A percentile compares a stretch with the other conserved stretches of the same genome.
phyloP scores from a whole-genome alignment of 768 basidiomycete species.

The Kwoniella botswanensis region DNA sequence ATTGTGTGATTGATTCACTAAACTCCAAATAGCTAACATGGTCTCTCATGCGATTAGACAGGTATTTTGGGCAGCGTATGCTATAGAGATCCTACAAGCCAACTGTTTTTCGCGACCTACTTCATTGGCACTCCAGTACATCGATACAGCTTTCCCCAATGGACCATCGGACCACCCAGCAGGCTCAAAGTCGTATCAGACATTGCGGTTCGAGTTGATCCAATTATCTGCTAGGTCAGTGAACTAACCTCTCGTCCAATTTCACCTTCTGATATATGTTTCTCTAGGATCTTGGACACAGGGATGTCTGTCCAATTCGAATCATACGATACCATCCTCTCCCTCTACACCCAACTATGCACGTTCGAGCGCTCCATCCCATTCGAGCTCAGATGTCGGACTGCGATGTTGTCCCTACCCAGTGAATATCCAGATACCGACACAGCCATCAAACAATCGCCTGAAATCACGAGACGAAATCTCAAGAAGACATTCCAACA shows the following conservation, averaged over 20 bases:
- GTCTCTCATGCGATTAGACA: not conserved
- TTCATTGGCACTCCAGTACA: conserved; percentile 17
- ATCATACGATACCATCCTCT: conserved; percentile 17
- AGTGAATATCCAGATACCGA: conserved; percentile 29
- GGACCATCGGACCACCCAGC: conserved; percentile 16
- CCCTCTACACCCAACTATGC: conserved; percentile 25
- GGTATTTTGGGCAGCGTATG: conserved; percentile 31
- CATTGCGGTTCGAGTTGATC: conserved; percentile 21
- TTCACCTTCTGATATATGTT: not conserved
- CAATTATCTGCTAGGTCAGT: conserved; percentile 27
- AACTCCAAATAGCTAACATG: too few species aligned
- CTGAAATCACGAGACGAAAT: conserved; percentile 23
- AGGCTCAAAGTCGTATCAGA: conserved; percentile 18
- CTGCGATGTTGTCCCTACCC: conserved; percentile 25
- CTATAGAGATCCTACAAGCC: conserved; percentile 29
- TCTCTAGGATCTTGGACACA: conserved; percentile 11
- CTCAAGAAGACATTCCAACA: conserved; percentile 32
- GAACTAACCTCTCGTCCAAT: not conserved
- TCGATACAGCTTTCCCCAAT: conserved; percentile 22
- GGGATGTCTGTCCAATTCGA: conserved; percentile 20
- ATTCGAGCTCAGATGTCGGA: conserved; percentile 32
- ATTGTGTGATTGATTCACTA: too few species aligned
- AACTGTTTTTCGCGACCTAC: conserved; percentile 32
- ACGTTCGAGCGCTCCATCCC: conserved; percentile 29
- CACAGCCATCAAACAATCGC: conserved; percentile 15